phyloP scores from a whole-genome alignment of 257 asterid species.

The Plantago elongata region DNA sequence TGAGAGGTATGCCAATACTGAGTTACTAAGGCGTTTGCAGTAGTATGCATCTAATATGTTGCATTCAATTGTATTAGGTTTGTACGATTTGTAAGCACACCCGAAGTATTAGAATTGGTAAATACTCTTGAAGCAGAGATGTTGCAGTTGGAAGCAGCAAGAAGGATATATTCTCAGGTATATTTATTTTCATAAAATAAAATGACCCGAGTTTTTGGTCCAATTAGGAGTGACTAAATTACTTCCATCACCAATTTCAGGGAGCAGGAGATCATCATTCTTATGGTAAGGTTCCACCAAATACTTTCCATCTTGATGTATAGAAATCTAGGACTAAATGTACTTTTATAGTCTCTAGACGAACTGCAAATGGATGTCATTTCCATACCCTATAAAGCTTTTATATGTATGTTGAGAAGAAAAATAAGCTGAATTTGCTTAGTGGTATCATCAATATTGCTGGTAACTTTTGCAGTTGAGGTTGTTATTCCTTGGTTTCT shows the following conservation, averaged over 20 bases:
- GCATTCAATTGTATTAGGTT: conserved; percentile 40
- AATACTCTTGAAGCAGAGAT: conserved; percentile 74
- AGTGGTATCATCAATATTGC: too few species aligned
- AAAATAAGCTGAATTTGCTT: too few species aligned
- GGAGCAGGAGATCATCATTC: conserved; percentile 53
- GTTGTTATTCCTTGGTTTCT: too few species aligned
- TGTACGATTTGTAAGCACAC: conserved; percentile 88
- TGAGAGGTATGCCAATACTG: conserved; percentile 56
- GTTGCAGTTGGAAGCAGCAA: conserved; percentile 90
- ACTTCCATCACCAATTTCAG: conserved; percentile 43
- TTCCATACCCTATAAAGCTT: too few species aligned
- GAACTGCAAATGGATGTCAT: too few species aligned
- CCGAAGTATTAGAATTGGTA: conserved; percentile 76
- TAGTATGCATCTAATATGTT: conserved; percentile 10
- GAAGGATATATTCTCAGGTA: conserved; percentile 77
- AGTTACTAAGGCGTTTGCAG: background rate
- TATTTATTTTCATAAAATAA: background rate
- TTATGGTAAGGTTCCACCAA: conserved; percentile 37
- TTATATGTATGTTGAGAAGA: too few species aligned
- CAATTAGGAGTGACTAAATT: conserved; percentile 17
- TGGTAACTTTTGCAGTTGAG: too few species aligned
- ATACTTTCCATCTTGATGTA: too few species aligned
- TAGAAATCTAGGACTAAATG: too few species aligned
- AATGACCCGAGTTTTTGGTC: background rate
- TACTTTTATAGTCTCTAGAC: too few species aligned